Evolutionary conservation across 768 basidiomycete genomes (phyloP), one percentile per base, ranked within the genome.

Genomic region (Pilatotrama ljubarskyi): DNA sequence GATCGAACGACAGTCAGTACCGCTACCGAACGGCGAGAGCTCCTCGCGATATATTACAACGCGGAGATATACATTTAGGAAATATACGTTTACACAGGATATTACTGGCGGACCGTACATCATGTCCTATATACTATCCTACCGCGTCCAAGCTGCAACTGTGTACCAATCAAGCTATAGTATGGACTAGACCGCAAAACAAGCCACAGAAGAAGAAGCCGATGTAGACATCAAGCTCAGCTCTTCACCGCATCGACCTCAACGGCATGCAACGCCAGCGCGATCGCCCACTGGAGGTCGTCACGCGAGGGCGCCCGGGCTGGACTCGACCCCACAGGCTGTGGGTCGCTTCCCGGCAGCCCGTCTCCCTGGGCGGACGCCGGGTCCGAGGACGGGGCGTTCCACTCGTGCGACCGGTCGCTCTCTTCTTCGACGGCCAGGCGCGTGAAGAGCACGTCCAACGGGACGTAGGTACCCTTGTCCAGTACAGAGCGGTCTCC

Each of bases 231-330:
- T n/a, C n/a, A 15, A 13, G 44, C n/a, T 50, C 49, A 35, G 17
- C 32, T 9, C 41, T 41, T 41, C 35, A 44, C 44, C 14, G 54
- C 35, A 13, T 46, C 55, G 24, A 49, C 55, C 41, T 37, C 40
- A 24, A 58, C 17, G 10, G 59, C 51, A 17, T 50, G 46, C 18
- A 60, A 25, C 26, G 59, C 59, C n/a, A 49, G 37, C 26, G 59
- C 59, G 26, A 60, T 54, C 29, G 59, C 59, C 40, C 59, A 60
- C 47, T 60, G 59, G 7, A 54, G 38, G 2, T 60, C 59, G 15
- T 49, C 59, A 25, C 17, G 36, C 26, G 59, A n/a, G 4, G 51
- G 46, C 18, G 29, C 40, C 24, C 15, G 18, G 37, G 29, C 46
- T 18, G 29, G 29, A 10, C 47, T 9, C 46, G n/a, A 40, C 14